phyloP scores from a whole-genome alignment of 2,329 filamentous ascomycete genomes.

The Cladosporium austrohemisphaericum region DNA sequence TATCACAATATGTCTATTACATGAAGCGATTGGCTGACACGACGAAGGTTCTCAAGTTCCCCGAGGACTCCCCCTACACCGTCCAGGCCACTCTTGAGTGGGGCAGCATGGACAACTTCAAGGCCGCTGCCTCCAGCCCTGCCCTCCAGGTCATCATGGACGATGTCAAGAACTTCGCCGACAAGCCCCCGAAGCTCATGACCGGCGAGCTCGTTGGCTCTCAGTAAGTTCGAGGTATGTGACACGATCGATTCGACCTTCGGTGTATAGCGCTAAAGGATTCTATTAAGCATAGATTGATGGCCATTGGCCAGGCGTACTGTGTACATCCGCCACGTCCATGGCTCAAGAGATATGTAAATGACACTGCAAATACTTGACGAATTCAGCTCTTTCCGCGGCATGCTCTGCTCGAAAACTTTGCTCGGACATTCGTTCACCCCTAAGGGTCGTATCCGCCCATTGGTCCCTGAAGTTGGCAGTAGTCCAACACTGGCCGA shows the following conservation, averaged over 20 bases:
- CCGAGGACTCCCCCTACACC: constrained; percentile 29
- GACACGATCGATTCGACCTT: not conserved
- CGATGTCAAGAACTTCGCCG: constrained; percentile 35
- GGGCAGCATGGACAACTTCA: constrained; percentile 26
- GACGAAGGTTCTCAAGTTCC: constrained; percentile 30
- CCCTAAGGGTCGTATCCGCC: too few species aligned
- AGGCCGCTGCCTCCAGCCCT: constrained; percentile 24
- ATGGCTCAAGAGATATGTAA: not conserved
- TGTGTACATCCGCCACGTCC: too few species aligned
- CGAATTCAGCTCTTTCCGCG: too few species aligned
- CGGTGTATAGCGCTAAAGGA: not conserved
- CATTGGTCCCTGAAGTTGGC: too few species aligned
- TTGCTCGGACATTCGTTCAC: too few species aligned
- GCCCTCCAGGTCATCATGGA: constrained; percentile 28
- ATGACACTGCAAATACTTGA: not conserved
- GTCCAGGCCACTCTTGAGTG: constrained; percentile 35
- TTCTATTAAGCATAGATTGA: too few species aligned
- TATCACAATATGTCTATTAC: not conserved
- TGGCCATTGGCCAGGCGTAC: too few species aligned
- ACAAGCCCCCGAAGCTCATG: constrained; percentile 34
- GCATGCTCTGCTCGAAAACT: too few species aligned
- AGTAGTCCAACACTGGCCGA: too few species aligned
- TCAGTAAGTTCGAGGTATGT: constrained; percentile 1
- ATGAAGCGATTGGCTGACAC: not conserved
- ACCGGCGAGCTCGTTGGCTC: constrained; percentile 28